Evolutionary conservation across 1,139 yeast genomes (phyloP).

Genomic region (Trichomonascaceae sp.): DNA sequence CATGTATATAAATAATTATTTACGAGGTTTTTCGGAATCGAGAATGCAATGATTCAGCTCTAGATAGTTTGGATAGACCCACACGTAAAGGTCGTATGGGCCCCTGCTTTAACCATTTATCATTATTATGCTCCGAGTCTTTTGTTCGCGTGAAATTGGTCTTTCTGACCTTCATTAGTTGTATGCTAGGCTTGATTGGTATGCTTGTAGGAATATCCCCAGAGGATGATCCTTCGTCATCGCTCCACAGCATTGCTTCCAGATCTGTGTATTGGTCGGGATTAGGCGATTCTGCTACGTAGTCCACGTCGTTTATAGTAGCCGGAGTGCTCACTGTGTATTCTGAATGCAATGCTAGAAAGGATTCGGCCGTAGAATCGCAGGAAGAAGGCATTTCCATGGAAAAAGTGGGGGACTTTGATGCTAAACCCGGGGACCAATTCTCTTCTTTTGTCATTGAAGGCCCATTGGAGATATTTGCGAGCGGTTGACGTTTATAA

Average conservation of each 20-base stretch:
- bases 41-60: constrained; percentile 5
- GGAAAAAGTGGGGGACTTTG: constrained; percentile 5
- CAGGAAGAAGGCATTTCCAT: neutral
- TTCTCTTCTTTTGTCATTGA: neutral
- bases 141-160: neutral
- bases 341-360: neutral
- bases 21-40: neutral
- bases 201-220: neutral
- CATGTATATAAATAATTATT: neutral
- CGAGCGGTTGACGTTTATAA: neutral
- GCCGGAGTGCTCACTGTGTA: constrained; percentile 4
- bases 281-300: constrained; percentile 8
- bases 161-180: neutral
- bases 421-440: neutral
- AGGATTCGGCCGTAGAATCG: constrained; percentile 6
- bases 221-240: neutral
- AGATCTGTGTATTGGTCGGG: constrained; percentile 6
- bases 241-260: neutral
- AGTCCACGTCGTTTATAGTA: neutral
- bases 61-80: constrained; percentile 5
- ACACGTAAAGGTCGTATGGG: neutral
- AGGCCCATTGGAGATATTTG: neutral
- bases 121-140: neutral
- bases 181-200: neutral
- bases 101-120: neutral